phyloP scores from a whole-genome alignment of 306 rosid species.

The Albizia julibrissin region DNA sequence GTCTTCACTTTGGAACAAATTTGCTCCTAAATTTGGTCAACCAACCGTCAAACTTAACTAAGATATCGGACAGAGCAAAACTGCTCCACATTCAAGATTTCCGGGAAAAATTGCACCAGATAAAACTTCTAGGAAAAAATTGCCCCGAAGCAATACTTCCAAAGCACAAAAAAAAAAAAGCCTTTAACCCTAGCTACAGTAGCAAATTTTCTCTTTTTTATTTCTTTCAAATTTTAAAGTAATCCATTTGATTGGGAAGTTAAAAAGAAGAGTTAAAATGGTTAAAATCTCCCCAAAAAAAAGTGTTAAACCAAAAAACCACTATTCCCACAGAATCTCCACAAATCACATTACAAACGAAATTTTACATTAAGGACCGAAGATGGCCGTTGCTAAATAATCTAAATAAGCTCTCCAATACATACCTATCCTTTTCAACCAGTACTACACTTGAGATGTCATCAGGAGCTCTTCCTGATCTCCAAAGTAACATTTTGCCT shows the following conservation, averaged over 20 bases:
- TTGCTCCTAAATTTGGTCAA: no score
- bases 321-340: neutral
- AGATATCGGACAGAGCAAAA: no score
- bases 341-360: neutral
- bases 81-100: no score
- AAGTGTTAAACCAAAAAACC: neutral
- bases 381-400: slow-evolving; percentile 2
- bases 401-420: neutral
- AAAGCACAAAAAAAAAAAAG: no score
- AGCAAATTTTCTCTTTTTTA: slow-evolving; percentile 5
- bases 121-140: no score
- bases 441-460: slow-evolving; percentile 96
- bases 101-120: no score
- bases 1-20: no score
- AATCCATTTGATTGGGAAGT: slow-evolving; percentile 10
- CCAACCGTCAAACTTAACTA: no score
- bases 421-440: slow-evolving; percentile 75
- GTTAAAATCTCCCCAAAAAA: neutral
- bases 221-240: slow-evolving; percentile 9
- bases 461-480: slow-evolving; percentile 96
- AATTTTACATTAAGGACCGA: no score
- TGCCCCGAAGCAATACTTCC: no score
- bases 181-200: no score
- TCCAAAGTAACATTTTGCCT: slow-evolving; percentile 73
- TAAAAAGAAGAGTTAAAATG: neutral